Percentiles rank a stretch among this genome's conserved stretches.
Conservation (phyloP, 768 basidiomycete genomes). For the Trichaptum fuscoviolaceum region DNA sequence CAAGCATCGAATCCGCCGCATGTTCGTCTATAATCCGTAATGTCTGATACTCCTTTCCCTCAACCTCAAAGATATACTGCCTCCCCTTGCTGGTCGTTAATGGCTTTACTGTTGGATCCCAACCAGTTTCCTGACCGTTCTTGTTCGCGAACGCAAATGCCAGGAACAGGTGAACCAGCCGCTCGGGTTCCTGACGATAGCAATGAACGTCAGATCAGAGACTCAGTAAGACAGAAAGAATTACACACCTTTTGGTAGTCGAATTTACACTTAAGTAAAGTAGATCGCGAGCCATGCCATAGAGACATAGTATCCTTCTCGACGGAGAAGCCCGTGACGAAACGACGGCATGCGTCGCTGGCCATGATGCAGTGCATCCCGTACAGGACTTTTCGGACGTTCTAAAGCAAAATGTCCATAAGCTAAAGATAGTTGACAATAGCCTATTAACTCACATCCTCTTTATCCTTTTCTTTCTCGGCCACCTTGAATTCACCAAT, state of each 20-base stretch:
- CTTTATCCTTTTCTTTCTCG: not conserved
- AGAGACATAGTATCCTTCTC: not conserved
- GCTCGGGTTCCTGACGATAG: not conserved
- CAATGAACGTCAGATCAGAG: too few species aligned
- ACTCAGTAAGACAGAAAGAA: not conserved
- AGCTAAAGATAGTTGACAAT: not conserved
- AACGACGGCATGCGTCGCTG: not conserved
- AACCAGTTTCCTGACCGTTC: not conserved
- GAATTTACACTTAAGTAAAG: not conserved
- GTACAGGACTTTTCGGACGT: not conserved
- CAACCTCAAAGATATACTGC: not conserved
- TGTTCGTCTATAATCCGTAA: not conserved
- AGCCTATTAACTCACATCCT: not conserved
- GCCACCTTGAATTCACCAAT: not conserved
- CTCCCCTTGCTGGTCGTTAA: not conserved
- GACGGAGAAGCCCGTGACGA: not conserved
- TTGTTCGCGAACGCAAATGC: not conserved
- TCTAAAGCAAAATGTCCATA: not conserved
- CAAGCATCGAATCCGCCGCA: not conserved
- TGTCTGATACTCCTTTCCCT: not conserved
- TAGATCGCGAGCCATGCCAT: not conserved
- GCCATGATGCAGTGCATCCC: not conserved
- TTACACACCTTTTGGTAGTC: not conserved
- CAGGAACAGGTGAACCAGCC: not conserved
- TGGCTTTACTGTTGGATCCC: not conserved